phyloP scores from a whole-genome alignment of 192 early-diverging fungal genomes.

The Backusella macrospora region DNA sequence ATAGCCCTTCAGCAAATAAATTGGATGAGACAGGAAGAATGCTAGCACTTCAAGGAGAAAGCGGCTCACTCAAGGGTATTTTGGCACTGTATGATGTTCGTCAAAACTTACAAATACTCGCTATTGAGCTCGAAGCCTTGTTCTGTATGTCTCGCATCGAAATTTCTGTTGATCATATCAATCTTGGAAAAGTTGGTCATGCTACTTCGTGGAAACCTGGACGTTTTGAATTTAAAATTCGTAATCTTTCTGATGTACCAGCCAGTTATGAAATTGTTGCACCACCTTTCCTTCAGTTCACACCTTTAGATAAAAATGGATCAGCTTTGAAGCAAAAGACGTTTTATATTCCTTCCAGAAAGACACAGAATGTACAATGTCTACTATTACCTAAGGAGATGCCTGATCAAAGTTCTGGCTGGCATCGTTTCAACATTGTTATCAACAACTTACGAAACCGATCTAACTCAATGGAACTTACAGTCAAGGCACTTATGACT shows the following conservation, averaged over 20 bases:
- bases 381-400: slow-evolving; percentile 67
- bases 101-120: slow-evolving; percentile 54
- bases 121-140: slow-evolving; percentile 58
- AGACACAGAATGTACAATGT: slow-evolving; percentile 57
- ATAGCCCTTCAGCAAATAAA: slow-evolving; percentile 31
- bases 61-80: slow-evolving; percentile 55
- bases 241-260: slow-evolving; percentile 67
- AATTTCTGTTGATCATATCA: slow-evolving; percentile 53
- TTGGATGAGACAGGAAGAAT: slow-evolving; percentile 14
- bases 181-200: slow-evolving; percentile 82
- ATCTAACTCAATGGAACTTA: slow-evolving; percentile 54
- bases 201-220: slow-evolving; percentile 70
- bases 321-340: not conserved
- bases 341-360: slow-evolving; percentile 43
- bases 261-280: slow-evolving; percentile 59
- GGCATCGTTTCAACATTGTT: slow-evolving; percentile 49
- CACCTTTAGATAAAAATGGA: slow-evolving; percentile 32
- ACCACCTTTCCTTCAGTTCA: slow-evolving; percentile 41
- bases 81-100: slow-evolving; percentile 62
- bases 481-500: slow-evolving; percentile 61
- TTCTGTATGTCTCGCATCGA: slow-evolving; percentile 65
- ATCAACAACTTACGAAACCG: slow-evolving; percentile 72
- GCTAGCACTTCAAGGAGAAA: slow-evolving; percentile 51
- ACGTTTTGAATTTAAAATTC: slow-evolving; percentile 60
- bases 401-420: slow-evolving; percentile 52